Base-by-base conservation (phyloP, 177 flowering plant species). In the Vitis hybrid region DNA sequence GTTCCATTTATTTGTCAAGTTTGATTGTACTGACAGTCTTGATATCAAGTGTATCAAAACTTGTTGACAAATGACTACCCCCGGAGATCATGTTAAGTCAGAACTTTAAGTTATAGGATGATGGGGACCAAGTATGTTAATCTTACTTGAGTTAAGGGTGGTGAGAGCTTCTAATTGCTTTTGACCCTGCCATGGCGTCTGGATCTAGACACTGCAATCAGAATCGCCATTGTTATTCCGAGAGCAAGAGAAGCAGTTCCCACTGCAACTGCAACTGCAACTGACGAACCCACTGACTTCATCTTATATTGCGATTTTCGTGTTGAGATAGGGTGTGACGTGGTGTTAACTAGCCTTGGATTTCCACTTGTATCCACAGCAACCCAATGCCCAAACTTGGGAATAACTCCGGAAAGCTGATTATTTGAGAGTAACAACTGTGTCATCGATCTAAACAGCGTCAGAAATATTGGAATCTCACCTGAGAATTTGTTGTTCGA, bases 401-500 rank as follows among this genome's bases (percentile, higher is more conserved):
- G 95, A 48, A 83, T 22, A 22, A 39, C 66, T 69, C 97, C 97
- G 2, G 89, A 76, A 21, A 92, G 87, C 14, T 62, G 70, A 73
- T 92, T 92, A 71, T 88, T 82, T 1, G 86, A 78, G 62, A 92
- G 86, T 26, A 71, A 18, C 68, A 92, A 48, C 55, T 58, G 73
- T 12, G 81, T 86, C 64, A 92, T 71, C 75, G 82, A 66, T 7
- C 0, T 2, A 75, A 88, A 57, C 6, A 12, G 0, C 16, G 73
- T 56, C 29, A 92, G 78, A 69, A 64, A 82, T 0, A 1, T 0
- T 0, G 97, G 97, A 48, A 92, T 76, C 19, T 74, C 50, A 45
- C 95, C 97, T 0, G 85, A 74, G 65, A 90, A 85, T 9, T 33
- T 66, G 76, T 92, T 90, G 75, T 81, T 71, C 1, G 97, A 90